phyloP scores from a whole-genome alignment of 768 basidiomycete species.

The Mycena vitilis region DNA sequence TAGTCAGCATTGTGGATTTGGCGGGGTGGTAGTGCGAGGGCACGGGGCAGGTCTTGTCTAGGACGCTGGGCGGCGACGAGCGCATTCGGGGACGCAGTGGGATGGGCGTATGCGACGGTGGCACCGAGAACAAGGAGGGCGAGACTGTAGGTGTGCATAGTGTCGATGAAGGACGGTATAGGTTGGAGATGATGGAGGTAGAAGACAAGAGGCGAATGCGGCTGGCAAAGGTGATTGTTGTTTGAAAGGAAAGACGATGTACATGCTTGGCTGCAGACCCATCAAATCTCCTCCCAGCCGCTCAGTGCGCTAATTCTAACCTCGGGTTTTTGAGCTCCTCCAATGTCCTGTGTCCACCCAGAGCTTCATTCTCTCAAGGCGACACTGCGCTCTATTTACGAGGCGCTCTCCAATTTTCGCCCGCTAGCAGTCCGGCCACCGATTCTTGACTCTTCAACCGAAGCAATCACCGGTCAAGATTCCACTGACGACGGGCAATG shows the following conservation, averaged over 20 bases:
- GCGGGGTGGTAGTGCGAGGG: background rate
- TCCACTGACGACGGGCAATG: slow-evolving; percentile 31
- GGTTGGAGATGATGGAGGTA: slow-evolving; percentile 20
- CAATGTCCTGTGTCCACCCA: slow-evolving; percentile 20
- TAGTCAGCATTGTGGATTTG: slow-evolving; percentile 37
- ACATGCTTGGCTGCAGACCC: background rate
- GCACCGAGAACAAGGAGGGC: slow-evolving; percentile 18
- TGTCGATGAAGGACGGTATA: slow-evolving; percentile 10
- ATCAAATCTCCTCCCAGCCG: slow-evolving; percentile 7
- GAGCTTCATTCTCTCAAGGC: slow-evolving; percentile 16
- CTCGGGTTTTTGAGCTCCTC: background rate
- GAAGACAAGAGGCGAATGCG: slow-evolving; percentile 27
- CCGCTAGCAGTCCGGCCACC: slow-evolving; percentile 41
- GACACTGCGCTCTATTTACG: slow-evolving; percentile 43
- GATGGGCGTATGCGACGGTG: slow-evolving; percentile 25
- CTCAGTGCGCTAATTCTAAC: no score
- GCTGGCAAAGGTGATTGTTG: background rate
- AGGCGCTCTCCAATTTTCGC: slow-evolving; percentile 52
- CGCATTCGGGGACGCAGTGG: slow-evolving; percentile 11
- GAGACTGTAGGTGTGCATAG: slow-evolving; percentile 31
- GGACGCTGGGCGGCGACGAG: background rate
- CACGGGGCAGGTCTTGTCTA: background rate
- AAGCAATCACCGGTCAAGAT: slow-evolving; percentile 12
- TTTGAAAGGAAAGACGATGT: background rate
- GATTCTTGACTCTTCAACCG: slow-evolving; percentile 35